These are phyloP conservation scores for Oryza glaberrima DNA, from an alignment of 176 grass and related monocot species.

Conservation along the genomic window DNA sequence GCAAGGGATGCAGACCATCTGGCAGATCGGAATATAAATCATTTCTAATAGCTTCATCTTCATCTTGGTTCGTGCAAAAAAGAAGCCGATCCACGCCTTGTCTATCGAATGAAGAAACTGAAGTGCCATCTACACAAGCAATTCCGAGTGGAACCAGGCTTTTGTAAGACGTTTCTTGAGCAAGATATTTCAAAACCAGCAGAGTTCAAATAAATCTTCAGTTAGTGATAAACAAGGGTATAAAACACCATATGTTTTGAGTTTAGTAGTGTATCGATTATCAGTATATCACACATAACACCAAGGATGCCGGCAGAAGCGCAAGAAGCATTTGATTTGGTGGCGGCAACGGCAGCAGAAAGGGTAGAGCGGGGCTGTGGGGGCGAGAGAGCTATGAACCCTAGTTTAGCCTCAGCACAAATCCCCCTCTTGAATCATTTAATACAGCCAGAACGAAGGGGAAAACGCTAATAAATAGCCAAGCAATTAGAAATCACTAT, in stretches of 20 bases:
- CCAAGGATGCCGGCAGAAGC: no score
- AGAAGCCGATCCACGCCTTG: constrained; percentile 70
- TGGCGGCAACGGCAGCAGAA: no score
- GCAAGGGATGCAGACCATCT: constrained; percentile 51
- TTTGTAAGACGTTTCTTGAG: constrained; percentile 59
- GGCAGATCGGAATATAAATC: constrained; percentile 29
- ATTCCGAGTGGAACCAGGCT: constrained; percentile 75
- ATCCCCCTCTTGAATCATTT: not conserved
- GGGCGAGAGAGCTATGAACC: not conserved
- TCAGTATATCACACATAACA: no score
- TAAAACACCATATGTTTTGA: not conserved
- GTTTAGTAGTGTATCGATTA: no score
- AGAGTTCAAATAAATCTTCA: constrained; percentile 25
- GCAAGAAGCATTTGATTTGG: no score
- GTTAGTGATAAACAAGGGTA: constrained; percentile 1
- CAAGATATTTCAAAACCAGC: constrained; percentile 71
- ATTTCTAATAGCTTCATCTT: constrained; percentile 37
- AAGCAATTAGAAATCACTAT: no score
- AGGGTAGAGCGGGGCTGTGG: no score
- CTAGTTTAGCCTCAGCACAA: constrained; percentile 36
- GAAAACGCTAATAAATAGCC: no score
- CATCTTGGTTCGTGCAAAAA: constrained; percentile 49
- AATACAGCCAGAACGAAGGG: not conserved
- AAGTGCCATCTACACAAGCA: constrained; percentile 63
- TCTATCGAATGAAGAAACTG: constrained; percentile 70